These are phyloP conservation scores for Triticum turgidum DNA, from an alignment of 176 grass and related monocot genomes.

Conservation along the genomic window DNA sequence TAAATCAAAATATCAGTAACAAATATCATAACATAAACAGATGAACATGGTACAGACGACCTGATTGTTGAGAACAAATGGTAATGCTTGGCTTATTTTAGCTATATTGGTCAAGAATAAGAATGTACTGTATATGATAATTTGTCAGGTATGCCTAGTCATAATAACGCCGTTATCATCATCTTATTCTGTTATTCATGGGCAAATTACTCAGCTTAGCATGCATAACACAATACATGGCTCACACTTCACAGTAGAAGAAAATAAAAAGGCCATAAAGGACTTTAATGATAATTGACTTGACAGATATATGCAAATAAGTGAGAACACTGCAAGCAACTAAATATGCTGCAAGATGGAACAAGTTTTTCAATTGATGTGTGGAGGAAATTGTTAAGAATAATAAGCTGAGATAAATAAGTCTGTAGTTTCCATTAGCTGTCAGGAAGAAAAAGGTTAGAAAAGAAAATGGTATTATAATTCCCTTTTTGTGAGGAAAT, in stretches of 20 bases:
- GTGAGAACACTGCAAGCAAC: neutral
- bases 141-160: neutral
- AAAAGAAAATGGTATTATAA: neutral
- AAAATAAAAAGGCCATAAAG: neutral
- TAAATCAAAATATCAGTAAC: neutral
- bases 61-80: neutral
- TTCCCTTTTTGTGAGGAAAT: neutral
- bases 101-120: neutral
- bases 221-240: neutral
- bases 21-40: neutral
- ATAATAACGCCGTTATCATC: too few relatives aligned
- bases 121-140: too few relatives aligned
- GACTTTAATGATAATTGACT: neutral
- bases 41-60: neutral
- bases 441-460: too few relatives aligned
- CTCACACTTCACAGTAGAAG: neutral
- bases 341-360: neutral
- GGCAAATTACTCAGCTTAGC: neutral
- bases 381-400: neutral
- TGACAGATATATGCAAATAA: neutral
- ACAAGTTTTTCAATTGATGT: neutral
- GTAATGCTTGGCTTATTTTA: neutral
- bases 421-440: too few relatives aligned
- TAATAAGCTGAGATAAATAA: neutral
- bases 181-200: too few relatives aligned